Evolutionary conservation across 73 alveolate genomes (phyloP).

Genomic region (Symbiodinium natans): DNA sequence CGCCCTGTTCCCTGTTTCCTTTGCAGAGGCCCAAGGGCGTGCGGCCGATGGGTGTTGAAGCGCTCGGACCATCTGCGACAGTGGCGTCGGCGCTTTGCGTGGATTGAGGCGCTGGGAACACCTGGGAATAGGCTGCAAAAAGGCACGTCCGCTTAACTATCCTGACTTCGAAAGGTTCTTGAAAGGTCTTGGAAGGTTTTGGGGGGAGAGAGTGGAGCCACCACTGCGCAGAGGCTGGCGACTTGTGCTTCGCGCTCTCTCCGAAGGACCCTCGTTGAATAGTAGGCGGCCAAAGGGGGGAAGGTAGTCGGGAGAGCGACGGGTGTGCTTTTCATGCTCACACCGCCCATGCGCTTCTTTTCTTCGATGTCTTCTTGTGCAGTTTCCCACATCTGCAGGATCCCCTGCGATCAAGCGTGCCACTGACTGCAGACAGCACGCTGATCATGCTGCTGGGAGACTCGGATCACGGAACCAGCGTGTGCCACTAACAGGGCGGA

Average conservation of each 20-base stretch:
- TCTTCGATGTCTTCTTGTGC: too few species aligned
- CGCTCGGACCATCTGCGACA: constrained; percentile 61
- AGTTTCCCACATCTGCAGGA: constrained; percentile 14
- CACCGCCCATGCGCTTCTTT: too few species aligned
- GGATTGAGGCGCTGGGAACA: constrained; percentile 40
- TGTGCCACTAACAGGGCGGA: too few species aligned
- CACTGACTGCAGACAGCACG: constrained; percentile 72
- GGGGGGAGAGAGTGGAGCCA: too few species aligned
- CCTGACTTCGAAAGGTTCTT: neutral
- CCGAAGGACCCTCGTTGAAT: neutral
- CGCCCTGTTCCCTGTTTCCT: neutral
- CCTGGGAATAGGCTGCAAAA: neutral
- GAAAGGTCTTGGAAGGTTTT: too few species aligned
- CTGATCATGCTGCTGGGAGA: constrained; percentile 27
- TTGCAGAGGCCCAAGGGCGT: neutral
- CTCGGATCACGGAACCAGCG: neutral
- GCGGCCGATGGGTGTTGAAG: constrained; percentile 52
- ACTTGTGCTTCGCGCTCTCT: constrained; percentile 39
- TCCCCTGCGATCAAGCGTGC: neutral
- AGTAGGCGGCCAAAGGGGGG: too few species aligned
- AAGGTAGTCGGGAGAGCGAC: too few species aligned
- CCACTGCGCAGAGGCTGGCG: constrained; percentile 80
- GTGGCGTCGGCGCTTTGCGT: constrained; percentile 77
- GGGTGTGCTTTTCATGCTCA: too few species aligned
- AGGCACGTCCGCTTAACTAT: neutral